These are phyloP conservation scores for Kurtzmaniella quercitrusa DNA, from an alignment of 1,139 yeast genomes.

Conservation along the genomic window DNA sequence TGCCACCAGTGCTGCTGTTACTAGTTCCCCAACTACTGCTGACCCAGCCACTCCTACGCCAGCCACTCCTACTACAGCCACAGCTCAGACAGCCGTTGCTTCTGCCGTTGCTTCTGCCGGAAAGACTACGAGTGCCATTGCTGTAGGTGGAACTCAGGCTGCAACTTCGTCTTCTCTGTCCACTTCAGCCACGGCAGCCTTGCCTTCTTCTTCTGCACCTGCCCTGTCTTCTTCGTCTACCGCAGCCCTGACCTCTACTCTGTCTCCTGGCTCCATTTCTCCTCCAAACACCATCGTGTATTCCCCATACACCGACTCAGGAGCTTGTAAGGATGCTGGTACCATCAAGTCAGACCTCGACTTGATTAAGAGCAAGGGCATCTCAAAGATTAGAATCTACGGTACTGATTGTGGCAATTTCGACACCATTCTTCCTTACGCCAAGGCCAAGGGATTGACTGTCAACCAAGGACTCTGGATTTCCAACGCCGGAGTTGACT, in stretches of 20 bases:
- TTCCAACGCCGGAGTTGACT: constrained; percentile 53
- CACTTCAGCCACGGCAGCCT: constrained; percentile 9
- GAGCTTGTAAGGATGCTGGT: constrained; percentile 57
- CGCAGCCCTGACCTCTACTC: constrained; percentile 16
- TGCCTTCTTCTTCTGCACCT: constrained; percentile 15
- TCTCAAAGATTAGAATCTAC: constrained; percentile 64
- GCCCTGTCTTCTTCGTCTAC: constrained; percentile 14
- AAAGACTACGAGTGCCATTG: constrained; percentile 6
- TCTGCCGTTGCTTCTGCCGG: constrained; percentile 8
- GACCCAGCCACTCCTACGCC: constrained; percentile 16
- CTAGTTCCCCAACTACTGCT: constrained; percentile 15
- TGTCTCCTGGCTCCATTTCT: constrained; percentile 13
- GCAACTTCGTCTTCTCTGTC: constrained; percentile 14
- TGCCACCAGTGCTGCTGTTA: constrained; percentile 9
- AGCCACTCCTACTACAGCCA: constrained; percentile 7
- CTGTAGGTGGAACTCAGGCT: constrained; percentile 12
- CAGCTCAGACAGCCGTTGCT: constrained; percentile 4
- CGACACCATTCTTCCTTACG: constrained; percentile 59
- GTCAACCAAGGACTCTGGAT: constrained; percentile 91
- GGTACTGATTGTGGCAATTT: constrained; percentile 82
- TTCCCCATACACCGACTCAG: constrained; percentile 72
- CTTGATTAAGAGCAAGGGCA: constrained; percentile 56
- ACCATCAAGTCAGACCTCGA: constrained; percentile 58
- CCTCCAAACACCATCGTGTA: constrained; percentile 63
- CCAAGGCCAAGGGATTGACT: constrained; percentile 56